Evolutionary conservation across 139 green algal genomes (phyloP), one percentile per base, ranked within the genome.

Genomic region (Picochlorum costavermella): DNA sequence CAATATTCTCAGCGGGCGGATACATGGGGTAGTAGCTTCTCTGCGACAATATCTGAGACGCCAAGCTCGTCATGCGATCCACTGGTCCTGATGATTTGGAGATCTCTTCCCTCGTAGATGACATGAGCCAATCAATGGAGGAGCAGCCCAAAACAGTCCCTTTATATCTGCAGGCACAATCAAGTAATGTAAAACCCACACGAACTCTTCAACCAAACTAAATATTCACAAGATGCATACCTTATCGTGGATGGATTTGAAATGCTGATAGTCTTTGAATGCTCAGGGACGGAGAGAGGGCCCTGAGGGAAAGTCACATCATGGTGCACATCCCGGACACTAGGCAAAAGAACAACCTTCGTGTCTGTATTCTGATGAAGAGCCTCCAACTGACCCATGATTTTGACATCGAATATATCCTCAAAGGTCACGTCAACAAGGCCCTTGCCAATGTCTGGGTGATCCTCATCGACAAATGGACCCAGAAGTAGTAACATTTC

Each of bases 391-490:
- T 79, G 71, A 31, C 55, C 58, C 33, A 85, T 37, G 43, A 89
- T 71, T 75, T 85, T 57, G 28, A 65, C 45, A 14, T 73, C 65
- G 50, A 89, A 91, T 29, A 96, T 4, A 3, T 84, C 64, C 25
- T 96, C 81, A 65, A 90, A 95, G 2, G 70, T 80, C 9, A 83
- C 50, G 1, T 89, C 63, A n/a, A 95, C 36, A 36, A 50, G 45
- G 20, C 88, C 92, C 0, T 55, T 20, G n/a, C 57, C 43, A 1
- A 98, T 55, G 1, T 56, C 4, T 3, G 85, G 76, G 67, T 96
- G 86, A 60, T 95, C 81, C 4, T 46, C 74, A 73, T 98, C 91
- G 46, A 98, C 83, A 74, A 97, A 98, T 3, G 92, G 92, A 2
- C 92, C 88, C 58, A 87, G 43, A 40, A 96, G 74, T 66, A 97